These are phyloP conservation scores for Irpex sp. DNA, from an alignment of 1,284 basidiomycete genomes.

Conservation along the genomic window DNA sequence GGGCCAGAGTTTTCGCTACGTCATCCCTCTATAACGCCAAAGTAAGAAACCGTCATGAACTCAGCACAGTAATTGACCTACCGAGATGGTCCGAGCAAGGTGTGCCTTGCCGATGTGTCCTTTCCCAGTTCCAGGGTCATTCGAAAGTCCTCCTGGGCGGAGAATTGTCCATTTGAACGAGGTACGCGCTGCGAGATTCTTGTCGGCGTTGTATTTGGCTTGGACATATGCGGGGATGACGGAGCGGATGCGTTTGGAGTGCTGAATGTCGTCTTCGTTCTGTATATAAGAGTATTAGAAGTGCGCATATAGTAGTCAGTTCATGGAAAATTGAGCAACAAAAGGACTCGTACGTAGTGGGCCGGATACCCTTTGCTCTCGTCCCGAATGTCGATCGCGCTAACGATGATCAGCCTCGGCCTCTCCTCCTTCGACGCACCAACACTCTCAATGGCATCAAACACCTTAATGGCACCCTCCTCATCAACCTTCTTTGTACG, in stretches of 20 bases:
- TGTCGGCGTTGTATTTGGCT: slow-evolving; percentile 69
- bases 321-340: too few species aligned
- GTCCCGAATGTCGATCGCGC: slow-evolving; percentile 60
- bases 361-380: slow-evolving; percentile 42
- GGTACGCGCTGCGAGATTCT: slow-evolving; percentile 52
- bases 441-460: slow-evolving; percentile 60
- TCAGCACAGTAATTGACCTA: too few species aligned
- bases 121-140: slow-evolving; percentile 49
- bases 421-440: slow-evolving; percentile 28
- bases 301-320: too few species aligned
- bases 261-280: slow-evolving; percentile 42
- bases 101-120: slow-evolving; percentile 54
- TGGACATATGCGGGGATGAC: slow-evolving; percentile 47
- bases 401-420: slow-evolving; percentile 58
- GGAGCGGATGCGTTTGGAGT: slow-evolving; percentile 39
- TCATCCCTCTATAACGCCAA: slow-evolving; percentile 65
- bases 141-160: slow-evolving; percentile 55
- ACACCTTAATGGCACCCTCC: slow-evolving; percentile 67
- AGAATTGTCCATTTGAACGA: slow-evolving; percentile 68
- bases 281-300: slow-evolving; percentile 16
- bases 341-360: slow-evolving; percentile 63
- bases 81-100: slow-evolving; percentile 41
- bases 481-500: slow-evolving; percentile 66
- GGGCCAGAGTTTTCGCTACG: slow-evolving; percentile 51
- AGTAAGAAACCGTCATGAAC: too few species aligned